Base-by-base conservation (phyloP, 139 green algal genomes). In the Nannochloris sp. region DNA sequence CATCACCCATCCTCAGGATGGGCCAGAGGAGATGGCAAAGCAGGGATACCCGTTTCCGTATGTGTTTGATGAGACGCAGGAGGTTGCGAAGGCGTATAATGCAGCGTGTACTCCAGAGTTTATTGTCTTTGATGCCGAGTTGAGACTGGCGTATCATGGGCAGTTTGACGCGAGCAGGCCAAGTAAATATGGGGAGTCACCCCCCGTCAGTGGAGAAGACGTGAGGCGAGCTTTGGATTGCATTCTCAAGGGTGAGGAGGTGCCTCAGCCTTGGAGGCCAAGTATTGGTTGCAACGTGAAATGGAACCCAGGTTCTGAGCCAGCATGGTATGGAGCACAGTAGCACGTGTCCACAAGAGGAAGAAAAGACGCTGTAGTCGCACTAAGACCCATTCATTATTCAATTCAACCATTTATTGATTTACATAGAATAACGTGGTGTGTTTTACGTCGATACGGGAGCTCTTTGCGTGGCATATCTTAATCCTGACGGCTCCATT, bases 21-120 rank as follows among this genome's bases (percentile, higher is more conserved):
- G 80, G 0, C 85, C 85, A 1, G 77, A 88, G 2, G 63, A 79
- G 59, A 92, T 92, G 82, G 77, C 73, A 4, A 66, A 81, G 40
- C 79, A 89, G 11, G 67, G 63, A 36, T 74, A 74, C 44, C 40
- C 67, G 0, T 74, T 68, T 48, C 60, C 67, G 17, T 68, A 50
- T 69, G 56, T 90, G 6, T 91, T 78, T 65, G 82, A 91, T 61
- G 80, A 81, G 17, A 68, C 55, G 14, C 85, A 95, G 68, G 89
- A 84, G 3, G 85, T 92, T 17, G 88, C 88, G 30, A 92, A 89
- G 68, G 76, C 74, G 0, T 94, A 91, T 74, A 63, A 65, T 13
- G 86, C 86, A 12, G 79, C 71, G 23, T 94, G 87, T 79, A 94
- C 87, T 5, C 87, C 87, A 11, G 82, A 89, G 45, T 88, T 89